A percentile compares a stretch with the other conserved stretches of the same genome.
These are phyloP conservation scores for Fusarium agapanthi DNA, from an alignment of 2,329 filamentous ascomycete genomes.

Conservation along the genomic window DNA sequence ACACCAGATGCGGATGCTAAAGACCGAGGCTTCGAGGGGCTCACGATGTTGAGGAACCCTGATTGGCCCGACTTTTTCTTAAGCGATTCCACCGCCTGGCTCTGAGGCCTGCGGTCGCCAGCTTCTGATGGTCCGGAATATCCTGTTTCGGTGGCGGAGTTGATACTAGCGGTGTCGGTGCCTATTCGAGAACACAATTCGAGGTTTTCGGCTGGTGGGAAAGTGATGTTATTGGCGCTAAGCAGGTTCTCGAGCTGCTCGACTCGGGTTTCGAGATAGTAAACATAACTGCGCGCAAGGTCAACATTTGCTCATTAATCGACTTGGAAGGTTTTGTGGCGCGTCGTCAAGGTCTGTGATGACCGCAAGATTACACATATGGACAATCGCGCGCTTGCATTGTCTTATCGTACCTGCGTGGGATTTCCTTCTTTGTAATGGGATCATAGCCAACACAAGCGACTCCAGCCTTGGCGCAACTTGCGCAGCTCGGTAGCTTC, in stretches of 20 bases:
- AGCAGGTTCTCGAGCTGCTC: slow-evolving; percentile 84
- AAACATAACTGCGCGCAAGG: slow-evolving; percentile 75
- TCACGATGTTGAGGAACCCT: slow-evolving; percentile 78
- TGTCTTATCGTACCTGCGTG: slow-evolving; percentile 75
- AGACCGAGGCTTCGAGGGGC: slow-evolving; percentile 80
- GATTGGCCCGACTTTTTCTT: slow-evolving; percentile 49
- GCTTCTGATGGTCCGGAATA: slow-evolving; percentile 48
- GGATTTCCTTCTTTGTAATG: slow-evolving; percentile 95
- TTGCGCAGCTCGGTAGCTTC: slow-evolving; percentile 86
- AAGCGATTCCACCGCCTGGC: slow-evolving; percentile 45
- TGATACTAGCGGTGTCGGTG: slow-evolving; percentile 47
- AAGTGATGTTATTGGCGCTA: slow-evolving; percentile 72
- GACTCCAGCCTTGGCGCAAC: slow-evolving; percentile 91
- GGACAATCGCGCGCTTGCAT: slow-evolving; percentile 12
- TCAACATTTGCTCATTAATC: slow-evolving; percentile 30
- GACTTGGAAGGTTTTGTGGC: not conserved
- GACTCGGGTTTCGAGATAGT: slow-evolving; percentile 89
- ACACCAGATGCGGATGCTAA: slow-evolving; percentile 89
- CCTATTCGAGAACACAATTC: slow-evolving; percentile 66
- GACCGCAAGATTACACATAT: not conserved
- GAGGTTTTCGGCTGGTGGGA: slow-evolving; percentile 76
- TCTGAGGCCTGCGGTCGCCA: slow-evolving; percentile 42
- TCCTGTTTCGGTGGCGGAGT: slow-evolving; percentile 46
- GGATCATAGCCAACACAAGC: slow-evolving; percentile 96
- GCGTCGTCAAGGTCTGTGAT: not conserved